Conservation (phyloP, 345 rosid species). For the Eutrema yunnanense region DNA sequence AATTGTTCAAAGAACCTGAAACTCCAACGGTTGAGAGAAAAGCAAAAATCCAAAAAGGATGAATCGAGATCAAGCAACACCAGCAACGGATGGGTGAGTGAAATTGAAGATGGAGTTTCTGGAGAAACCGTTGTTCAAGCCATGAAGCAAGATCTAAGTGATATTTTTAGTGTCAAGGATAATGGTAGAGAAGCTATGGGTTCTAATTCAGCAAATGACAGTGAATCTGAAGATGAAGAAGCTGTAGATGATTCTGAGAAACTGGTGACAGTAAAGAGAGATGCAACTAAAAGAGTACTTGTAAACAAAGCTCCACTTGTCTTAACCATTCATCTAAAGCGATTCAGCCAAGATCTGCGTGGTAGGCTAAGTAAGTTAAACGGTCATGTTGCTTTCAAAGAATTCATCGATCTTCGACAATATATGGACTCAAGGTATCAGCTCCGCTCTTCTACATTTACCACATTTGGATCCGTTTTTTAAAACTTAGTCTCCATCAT, state of each 20-base stretch:
- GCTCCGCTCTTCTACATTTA: background rate
- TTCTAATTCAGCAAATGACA: constrained; percentile 31
- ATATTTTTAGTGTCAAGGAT: constrained; percentile 31
- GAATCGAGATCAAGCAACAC: constrained; percentile 19
- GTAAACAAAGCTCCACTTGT: constrained; percentile 74
- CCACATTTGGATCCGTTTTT: background rate
- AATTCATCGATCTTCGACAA: constrained; percentile 60
- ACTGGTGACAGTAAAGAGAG: constrained; percentile 65
- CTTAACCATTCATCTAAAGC: constrained; percentile 82
- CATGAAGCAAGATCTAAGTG: constrained; percentile 25
- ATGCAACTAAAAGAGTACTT: constrained; percentile 82
- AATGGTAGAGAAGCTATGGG: constrained; percentile 27
- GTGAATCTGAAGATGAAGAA: constrained; percentile 35
- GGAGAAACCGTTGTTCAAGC: constrained; percentile 4
- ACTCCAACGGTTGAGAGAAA: constrained; percentile 38
- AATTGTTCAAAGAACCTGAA: constrained; percentile 59
- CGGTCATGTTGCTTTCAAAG: constrained; percentile 81
- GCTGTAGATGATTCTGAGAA: constrained; percentile 34
- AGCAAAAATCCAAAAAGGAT: constrained; percentile 29
- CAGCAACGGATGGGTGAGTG: constrained; percentile 30
- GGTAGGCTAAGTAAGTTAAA: constrained; percentile 91
- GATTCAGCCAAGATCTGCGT: constrained; percentile 92
- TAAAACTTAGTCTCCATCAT: background rate
- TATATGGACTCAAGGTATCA: constrained; percentile 78
- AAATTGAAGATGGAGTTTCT: constrained; percentile 17